Conservation (phyloP, 116 monocot genomes). For the Dioscorea cayenensis region DNA sequence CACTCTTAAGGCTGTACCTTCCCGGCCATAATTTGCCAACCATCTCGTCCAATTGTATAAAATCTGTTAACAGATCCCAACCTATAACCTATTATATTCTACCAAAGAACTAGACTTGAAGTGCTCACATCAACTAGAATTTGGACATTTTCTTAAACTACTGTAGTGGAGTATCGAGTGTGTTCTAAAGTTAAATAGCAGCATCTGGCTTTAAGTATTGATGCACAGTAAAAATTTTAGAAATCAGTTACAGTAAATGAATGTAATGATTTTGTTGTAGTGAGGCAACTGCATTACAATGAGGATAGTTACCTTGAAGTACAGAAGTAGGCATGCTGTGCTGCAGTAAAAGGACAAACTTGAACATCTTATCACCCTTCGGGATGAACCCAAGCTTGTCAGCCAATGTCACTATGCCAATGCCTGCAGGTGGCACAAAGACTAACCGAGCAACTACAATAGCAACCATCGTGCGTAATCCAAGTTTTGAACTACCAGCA, state of each 20-base stretch:
- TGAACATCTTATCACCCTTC: constrained; percentile 73
- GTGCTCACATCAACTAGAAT: no score
- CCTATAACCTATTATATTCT: no score
- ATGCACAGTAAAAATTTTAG: not conserved
- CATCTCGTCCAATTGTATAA: no score
- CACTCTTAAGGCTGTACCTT: no score
- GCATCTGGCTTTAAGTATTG: not conserved
- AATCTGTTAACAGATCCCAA: no score
- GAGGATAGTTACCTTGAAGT: constrained; percentile 46
- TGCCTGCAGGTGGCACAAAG: constrained; percentile 62
- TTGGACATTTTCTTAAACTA: no score
- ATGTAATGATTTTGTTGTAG: not conserved
- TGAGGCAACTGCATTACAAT: not conserved
- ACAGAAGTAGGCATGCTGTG: constrained; percentile 90
- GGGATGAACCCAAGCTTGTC: constrained; percentile 78
- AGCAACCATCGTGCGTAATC: constrained; percentile 53
- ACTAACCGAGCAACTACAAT: constrained; percentile 58
- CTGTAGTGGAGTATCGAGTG: no score
- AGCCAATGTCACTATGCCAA: constrained; percentile 69
- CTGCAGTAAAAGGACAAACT: constrained; percentile 82
- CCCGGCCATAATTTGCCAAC: no score
- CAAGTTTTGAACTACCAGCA: constrained; percentile 57
- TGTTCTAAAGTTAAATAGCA: no score
- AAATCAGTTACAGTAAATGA: not conserved
- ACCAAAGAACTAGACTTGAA: no score